Evolutionary conservation across 371 early-diverging fungal species (phyloP).

Genomic region (Rhizopus stolonifer): DNA sequence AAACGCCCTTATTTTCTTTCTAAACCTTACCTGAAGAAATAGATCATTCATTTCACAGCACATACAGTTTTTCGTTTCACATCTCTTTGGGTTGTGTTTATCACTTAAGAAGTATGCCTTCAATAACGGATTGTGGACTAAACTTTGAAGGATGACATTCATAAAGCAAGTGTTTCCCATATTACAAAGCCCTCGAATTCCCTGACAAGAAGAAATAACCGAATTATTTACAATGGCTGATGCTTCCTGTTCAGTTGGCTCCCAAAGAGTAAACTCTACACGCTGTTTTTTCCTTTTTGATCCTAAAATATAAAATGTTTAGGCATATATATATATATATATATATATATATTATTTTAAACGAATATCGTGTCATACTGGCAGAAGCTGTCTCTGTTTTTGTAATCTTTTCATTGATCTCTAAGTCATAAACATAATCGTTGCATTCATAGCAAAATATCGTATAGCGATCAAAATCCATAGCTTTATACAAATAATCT

Average conservation of each 20-base stretch:
- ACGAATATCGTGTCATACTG: constrained; percentile 29
- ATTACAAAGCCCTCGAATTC: constrained; percentile 88
- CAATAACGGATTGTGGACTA: constrained; percentile 89
- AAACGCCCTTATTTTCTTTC: not conserved
- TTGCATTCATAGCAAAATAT: constrained; percentile 70
- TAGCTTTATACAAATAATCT: constrained; percentile 13
- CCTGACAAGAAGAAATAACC: constrained; percentile 55
- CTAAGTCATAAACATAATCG: constrained; percentile 86
- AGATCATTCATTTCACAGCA: constrained; percentile 90
- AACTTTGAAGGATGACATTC: constrained; percentile 89
- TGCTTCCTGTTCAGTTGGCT: constrained; percentile 52
- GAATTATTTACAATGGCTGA: constrained; percentile 49
- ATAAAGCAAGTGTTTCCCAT: constrained; percentile 96
- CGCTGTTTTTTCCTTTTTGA: constrained; percentile 29
- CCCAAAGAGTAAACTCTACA: constrained; percentile 28
- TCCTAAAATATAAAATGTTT: constrained; percentile 11
- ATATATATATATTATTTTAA: no score
- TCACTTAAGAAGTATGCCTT: constrained; percentile 87
- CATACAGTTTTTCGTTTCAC: constrained; percentile 75
- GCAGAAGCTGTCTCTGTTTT: constrained; percentile 51
- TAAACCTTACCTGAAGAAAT: constrained; percentile 60
- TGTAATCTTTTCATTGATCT: constrained; percentile 61
- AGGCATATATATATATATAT: no score
- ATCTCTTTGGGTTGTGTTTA: constrained; percentile 70
- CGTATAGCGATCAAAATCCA: constrained; percentile 35